Evolutionary conservation across 2,329 filamentous ascomycete genomes (phyloP), one percentile per base, ranked within the genome.

Genomic region (Epichloe gansuensis): DNA sequence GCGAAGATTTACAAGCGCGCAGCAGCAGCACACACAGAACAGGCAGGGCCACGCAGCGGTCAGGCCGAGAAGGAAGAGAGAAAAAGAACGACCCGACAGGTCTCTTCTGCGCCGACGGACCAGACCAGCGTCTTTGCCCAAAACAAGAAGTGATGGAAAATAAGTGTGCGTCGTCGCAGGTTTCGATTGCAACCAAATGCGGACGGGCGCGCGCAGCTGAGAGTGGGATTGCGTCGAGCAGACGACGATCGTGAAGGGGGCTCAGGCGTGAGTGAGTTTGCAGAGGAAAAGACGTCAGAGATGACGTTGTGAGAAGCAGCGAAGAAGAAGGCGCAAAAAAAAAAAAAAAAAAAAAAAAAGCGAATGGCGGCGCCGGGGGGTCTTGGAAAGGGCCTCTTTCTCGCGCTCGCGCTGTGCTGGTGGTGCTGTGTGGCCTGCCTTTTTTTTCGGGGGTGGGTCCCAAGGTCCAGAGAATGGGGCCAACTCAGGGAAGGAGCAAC

Each of bases 241-340:
- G 60, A 56, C 58, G 63, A 63, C 58, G 63, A 63, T 63, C 50
- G 62, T 65, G 63, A 64, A 65, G 40, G 66, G 61, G 61, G 61
- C 62, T 63, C 56, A 66, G 60, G 60, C 62, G 63, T 54, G 60
- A 65, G 63, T 54, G 60, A 65, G 62, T 61, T 64, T 63, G 60
- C 53, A 56, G 58, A 63, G 61, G 57, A 61, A 63, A 71, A 71
- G 69, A 71, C 69, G 69, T 71, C 69, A 71, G 69, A 71, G 69
- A 71, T 71, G 69, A 71, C 69, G 69, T 71, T 71, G 68, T 64
- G 64, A 57, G 47, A 51, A 56, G 50, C 46, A 62, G 64, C 61
- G 61, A 59, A 67, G 66, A 63, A 63, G 64, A 66, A 60, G 63
- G 63, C 64, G 65, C 59, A 63, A 60, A 59, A 52, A 64, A 63